phyloP scores from a whole-genome alignment of 2,329 filamentous ascomycete genomes.

The Didymella keratinophila region DNA sequence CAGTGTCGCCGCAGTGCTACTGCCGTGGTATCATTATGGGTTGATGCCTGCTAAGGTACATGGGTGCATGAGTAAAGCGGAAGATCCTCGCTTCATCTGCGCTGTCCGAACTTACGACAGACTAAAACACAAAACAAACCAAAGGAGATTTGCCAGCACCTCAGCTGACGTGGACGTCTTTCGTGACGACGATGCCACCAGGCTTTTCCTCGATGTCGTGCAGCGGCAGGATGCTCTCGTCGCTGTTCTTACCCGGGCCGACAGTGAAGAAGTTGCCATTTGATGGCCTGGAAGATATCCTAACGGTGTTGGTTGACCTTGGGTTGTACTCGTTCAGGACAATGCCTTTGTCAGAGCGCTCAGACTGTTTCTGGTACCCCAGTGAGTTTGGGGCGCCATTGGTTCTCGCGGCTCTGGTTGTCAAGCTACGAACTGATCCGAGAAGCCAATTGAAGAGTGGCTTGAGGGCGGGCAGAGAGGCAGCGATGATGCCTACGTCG shows the following conservation, averaged over 20 bases:
- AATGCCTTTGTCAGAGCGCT: conserved; percentile 7
- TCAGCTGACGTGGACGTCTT: conserved; percentile 1
- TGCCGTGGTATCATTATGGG: background rate
- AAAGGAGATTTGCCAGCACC: background rate
- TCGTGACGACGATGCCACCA: conserved; percentile 3
- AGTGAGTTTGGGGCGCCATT: conserved; percentile 6
- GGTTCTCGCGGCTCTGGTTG: background rate
- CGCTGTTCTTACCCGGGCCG: background rate
- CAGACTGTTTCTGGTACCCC: conserved; percentile 13
- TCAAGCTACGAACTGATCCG: conserved; percentile 30
- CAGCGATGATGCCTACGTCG: conserved; percentile 55
- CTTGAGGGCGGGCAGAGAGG: conserved; percentile 53
- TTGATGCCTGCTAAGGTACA: background rate
- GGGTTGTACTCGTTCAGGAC: background rate
- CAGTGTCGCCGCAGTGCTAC: background rate
- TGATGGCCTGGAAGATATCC: background rate
- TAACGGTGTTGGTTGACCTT: background rate
- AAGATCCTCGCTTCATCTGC: background rate
- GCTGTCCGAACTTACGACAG: background rate
- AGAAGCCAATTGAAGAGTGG: conserved; percentile 38
- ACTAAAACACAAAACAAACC: background rate
- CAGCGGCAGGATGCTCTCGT: conserved; percentile 12
- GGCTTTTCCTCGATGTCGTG: conserved; percentile 5
- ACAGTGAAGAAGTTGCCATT: background rate
- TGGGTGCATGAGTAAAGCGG: background rate